Evolutionary conservation across 2,329 filamentous ascomycete genomes (phyloP).

Genomic region (Fusarium coffeatum): DNA sequence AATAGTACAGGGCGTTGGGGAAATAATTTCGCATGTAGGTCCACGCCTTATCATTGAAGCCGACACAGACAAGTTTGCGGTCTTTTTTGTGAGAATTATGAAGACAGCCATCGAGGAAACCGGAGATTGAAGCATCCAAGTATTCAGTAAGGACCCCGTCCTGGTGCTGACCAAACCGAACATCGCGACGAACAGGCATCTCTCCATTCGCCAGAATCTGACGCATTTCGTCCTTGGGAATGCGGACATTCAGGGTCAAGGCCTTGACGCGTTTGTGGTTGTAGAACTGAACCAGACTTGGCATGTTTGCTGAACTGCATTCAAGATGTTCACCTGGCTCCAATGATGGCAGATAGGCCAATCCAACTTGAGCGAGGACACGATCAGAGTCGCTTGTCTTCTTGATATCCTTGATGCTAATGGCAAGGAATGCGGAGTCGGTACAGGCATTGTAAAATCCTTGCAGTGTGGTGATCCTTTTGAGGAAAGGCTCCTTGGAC

Average conservation of each 20-base stretch:
- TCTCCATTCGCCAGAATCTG: too few relatives aligned
- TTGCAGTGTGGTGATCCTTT: too few relatives aligned
- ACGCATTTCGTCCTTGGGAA: too few relatives aligned
- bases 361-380: conserved; percentile 33
- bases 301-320: neutral
- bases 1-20: conserved; percentile 9
- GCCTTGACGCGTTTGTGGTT: neutral
- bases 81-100: neutral
- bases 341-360: conserved; percentile 13
- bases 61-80: neutral
- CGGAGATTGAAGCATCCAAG: neutral
- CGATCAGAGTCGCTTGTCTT: conserved; percentile 2
- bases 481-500: too few relatives aligned
- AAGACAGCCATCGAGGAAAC: conserved; percentile 12
- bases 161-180: too few relatives aligned
- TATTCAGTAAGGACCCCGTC: too few relatives aligned
- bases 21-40: conserved; percentile 11
- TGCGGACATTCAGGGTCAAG: neutral
- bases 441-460: too few relatives aligned
- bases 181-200: too few relatives aligned
- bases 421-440: neutral
- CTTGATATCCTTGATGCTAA: neutral
- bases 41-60: conserved; percentile 31
- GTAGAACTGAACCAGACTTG: conserved; percentile 6
- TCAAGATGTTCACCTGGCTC: neutral